Conservation (phyloP, 805 yeast species). For the Starmerella ratchasimensis region DNA sequence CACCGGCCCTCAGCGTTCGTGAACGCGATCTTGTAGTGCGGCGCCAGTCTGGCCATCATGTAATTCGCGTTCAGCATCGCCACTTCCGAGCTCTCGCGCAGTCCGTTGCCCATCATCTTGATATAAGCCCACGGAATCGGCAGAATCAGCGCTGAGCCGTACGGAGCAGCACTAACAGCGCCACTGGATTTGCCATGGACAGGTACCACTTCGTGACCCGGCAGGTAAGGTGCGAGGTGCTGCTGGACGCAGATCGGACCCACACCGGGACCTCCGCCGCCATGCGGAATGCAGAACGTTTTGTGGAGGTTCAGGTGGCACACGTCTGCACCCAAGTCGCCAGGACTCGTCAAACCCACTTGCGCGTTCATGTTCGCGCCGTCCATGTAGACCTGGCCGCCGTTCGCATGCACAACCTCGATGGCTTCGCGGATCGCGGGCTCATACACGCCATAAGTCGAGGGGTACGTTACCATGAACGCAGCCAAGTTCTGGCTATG, state of each 20-base stretch:
- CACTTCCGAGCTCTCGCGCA: slow-evolving; percentile 73
- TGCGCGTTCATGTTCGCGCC: slow-evolving; percentile 99
- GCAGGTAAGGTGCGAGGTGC: slow-evolving; percentile 70
- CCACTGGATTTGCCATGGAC: slow-evolving; percentile 29
- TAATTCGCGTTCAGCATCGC: slow-evolving; percentile 94
- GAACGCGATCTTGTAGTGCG: slow-evolving; percentile 64
- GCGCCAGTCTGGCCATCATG: slow-evolving; percentile 67
- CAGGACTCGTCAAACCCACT: slow-evolving; percentile 93
- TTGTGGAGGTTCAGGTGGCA: slow-evolving; percentile 95
- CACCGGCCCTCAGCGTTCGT: slow-evolving; percentile 56
- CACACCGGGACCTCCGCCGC: slow-evolving; percentile 99
- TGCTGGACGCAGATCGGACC: slow-evolving; percentile 91
- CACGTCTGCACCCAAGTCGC: slow-evolving; percentile 95
- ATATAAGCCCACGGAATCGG: slow-evolving; percentile 93
- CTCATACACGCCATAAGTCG: slow-evolving; percentile 92
- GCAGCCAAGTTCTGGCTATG: slow-evolving; percentile 67
- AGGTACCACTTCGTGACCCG: slow-evolving; percentile 52
- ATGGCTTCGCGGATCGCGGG: slow-evolving; percentile 79
- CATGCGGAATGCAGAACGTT: slow-evolving; percentile 95
- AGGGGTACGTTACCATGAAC: slow-evolving; percentile 92
- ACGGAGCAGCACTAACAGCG: slow-evolving; percentile 86
- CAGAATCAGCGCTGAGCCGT: slow-evolving; percentile 84
- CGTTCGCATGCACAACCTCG: slow-evolving; percentile 66
- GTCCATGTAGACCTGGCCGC: slow-evolving; percentile 94
- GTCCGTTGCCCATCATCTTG: slow-evolving; percentile 84